Conservation (phyloP, 768 basidiomycete species). For the Auricularia cornea region DNA sequence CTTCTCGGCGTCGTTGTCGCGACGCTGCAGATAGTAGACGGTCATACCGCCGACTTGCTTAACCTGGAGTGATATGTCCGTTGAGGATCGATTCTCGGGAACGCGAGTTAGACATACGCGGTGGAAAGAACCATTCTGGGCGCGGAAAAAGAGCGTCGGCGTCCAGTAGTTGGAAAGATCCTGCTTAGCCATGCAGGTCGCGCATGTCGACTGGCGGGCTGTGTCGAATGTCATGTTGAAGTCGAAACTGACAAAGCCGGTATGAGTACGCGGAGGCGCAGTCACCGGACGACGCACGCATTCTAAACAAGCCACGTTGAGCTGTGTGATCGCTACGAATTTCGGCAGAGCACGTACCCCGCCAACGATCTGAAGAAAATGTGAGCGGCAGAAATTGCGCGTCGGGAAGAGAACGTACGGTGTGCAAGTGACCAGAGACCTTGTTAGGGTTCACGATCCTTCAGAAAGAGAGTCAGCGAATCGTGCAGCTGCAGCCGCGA, state of each 20-base stretch:
- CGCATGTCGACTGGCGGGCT: not conserved
- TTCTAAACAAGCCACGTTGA: not conserved
- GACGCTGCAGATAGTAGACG: conserved; percentile 7
- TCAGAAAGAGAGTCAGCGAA: not conserved
- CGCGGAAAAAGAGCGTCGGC: conserved; percentile 3
- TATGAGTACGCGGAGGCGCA: not conserved
- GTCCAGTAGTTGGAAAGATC: conserved; percentile 6
- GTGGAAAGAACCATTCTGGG: conserved; percentile 1
- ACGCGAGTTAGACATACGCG: not conserved
- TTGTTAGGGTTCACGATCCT: conserved; percentile 1
- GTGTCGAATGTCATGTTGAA: conserved; percentile 1
- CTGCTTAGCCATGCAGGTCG: conserved; percentile 2
- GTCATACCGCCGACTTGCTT: conserved; percentile 4
- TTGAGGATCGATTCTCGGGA: not conserved
- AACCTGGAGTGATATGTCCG: not conserved
- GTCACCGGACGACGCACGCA: not conserved
- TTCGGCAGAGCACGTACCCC: not conserved
- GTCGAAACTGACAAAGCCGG: conserved; percentile 1
- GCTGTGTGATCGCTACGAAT: not conserved
- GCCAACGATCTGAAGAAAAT: not conserved
- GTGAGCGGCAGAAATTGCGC: not conserved
- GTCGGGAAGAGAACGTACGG: not conserved
- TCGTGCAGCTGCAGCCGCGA: no score
- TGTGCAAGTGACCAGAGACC: conserved; percentile 5
- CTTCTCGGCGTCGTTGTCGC: not conserved